Base-by-base conservation (phyloP, 805 yeast species). In the Pichia cabralensis region DNA sequence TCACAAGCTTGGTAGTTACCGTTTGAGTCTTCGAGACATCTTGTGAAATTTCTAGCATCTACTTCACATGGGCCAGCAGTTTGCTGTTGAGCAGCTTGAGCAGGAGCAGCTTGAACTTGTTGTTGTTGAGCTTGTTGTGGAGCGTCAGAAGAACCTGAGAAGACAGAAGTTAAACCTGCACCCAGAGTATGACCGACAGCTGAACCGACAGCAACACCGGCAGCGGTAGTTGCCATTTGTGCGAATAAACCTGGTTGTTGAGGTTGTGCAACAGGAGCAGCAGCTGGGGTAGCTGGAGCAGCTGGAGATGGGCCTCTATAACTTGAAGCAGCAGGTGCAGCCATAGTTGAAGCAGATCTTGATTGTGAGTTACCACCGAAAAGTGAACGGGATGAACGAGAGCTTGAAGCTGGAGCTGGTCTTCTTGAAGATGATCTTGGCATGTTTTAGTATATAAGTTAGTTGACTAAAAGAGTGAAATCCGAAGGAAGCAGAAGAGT, bases 171-270 rank as follows among this genome's bases (percentile, higher is more conserved):
- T 50, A 92, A 65, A 52, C 97, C 97, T 43, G 94, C 94, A 64
- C 96, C 96, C 39, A 89, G 48, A 26, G 96, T 85, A 70, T 92
- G 98, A 43, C 98, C 98, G 36, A 89, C 78, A 42, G 97, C 80
- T 34, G 96, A 84, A 52, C 98, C 98, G 38, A 92, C 96, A 35
- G 97, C 98, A 29, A 92, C 98, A 77, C 98, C 98, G 32, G 97
- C 98, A 36, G 98, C 98, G 31, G 98, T 92, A 31, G 94, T 70
- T 26, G 97, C 97, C 98, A 92, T 92, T 65, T 92, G 94, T 40
- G 89, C 82, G 52, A 89, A 88, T 56, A 89, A 51, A 51, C 97
- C 96, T 31, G 96, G 96, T 50, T 69, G 74, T 48, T 52, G 54
- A 33, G 73, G 71, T 22, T 69, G 61, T 39, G 64, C 61, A 39